These are phyloP conservation scores for Dentipellis sp. DNA, from an alignment of 768 basidiomycete genomes.

Conservation along the genomic window DNA sequence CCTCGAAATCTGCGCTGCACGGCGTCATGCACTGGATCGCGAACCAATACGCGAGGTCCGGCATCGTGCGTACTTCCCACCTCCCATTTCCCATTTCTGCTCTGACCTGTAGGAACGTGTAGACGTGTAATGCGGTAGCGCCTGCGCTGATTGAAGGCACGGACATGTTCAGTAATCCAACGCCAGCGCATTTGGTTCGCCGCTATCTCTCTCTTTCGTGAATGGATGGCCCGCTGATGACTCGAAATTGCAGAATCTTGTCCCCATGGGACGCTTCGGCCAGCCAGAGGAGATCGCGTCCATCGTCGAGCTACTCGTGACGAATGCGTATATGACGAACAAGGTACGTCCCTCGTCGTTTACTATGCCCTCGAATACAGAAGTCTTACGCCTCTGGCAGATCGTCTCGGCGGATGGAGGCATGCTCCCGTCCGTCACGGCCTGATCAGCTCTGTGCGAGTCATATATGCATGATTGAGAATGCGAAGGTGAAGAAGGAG, in stretches of 20 bases:
- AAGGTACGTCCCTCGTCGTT: constrained; percentile 27
- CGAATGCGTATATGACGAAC: constrained; percentile 48
- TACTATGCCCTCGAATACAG: not conserved
- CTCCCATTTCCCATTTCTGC: not conserved
- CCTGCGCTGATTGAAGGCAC: constrained; percentile 45
- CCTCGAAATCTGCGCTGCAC: constrained; percentile 45
- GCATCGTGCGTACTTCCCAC: constrained; percentile 28
- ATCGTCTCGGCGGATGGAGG: constrained; percentile 14
- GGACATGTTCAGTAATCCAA: constrained; percentile 35
- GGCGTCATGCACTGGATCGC: constrained; percentile 50
- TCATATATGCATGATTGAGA: not conserved
- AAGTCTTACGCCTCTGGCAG: not conserved
- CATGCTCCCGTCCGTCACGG: constrained; percentile 11
- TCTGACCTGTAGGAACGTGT: not conserved
- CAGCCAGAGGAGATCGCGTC: constrained; percentile 41
- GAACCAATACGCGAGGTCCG: constrained; percentile 37
- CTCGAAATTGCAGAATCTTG: constrained; percentile 25
- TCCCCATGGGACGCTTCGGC: constrained; percentile 44
- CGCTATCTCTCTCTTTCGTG: not conserved
- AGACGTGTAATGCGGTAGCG: constrained; percentile 46
- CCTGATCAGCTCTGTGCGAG: constrained; percentile 1
- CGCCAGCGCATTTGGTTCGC: constrained; percentile 25
- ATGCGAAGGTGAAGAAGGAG: no score
- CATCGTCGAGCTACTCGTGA: constrained; percentile 39
- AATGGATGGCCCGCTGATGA: not conserved